Evolutionary conservation across 768 basidiomycete species (phyloP).

Genomic region (Tylopilus intermedius): DNA sequence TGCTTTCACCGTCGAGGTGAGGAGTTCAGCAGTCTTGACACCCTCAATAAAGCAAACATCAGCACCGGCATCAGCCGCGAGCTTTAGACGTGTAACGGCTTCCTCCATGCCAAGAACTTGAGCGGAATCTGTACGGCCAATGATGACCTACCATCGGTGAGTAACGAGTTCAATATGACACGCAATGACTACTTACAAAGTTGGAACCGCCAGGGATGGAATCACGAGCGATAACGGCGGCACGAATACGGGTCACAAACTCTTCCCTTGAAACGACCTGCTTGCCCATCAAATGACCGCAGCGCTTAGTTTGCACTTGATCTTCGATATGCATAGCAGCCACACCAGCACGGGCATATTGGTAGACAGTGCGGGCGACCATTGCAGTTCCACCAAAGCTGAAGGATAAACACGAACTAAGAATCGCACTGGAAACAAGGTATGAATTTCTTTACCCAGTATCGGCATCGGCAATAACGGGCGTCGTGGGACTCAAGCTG

Average conservation of each 20-base stretch:
- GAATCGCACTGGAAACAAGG: slow-evolving; percentile 1
- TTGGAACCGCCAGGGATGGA: slow-evolving; percentile 70
- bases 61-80: slow-evolving; percentile 69
- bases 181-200: slow-evolving; percentile 42
- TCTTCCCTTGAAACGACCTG: slow-evolving; percentile 78
- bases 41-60: slow-evolving; percentile 83
- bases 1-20: slow-evolving; percentile 59
- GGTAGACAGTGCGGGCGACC: slow-evolving; percentile 70
- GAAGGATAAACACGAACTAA: neutral
- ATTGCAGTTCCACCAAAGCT: slow-evolving; percentile 71
- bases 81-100: slow-evolving; percentile 57
- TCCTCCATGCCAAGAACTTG: slow-evolving; percentile 80
- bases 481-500: slow-evolving; percentile 55
- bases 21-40: slow-evolving; percentile 61
- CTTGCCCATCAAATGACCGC: slow-evolving; percentile 76
- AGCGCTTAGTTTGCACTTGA: slow-evolving; percentile 77
- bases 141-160: slow-evolving; percentile 46
- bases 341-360: slow-evolving; percentile 65
- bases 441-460: slow-evolving; percentile 47
- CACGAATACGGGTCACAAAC: slow-evolving; percentile 67
- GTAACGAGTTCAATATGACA: neutral
- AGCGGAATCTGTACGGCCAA: slow-evolving; percentile 74
- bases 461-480: slow-evolving; percentile 77
- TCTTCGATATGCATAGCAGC: slow-evolving; percentile 78
- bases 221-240: slow-evolving; percentile 73